These are phyloP conservation scores for Mycena polygramma DNA, from an alignment of 768 basidiomycete genomes.

Conservation along the genomic window DNA sequence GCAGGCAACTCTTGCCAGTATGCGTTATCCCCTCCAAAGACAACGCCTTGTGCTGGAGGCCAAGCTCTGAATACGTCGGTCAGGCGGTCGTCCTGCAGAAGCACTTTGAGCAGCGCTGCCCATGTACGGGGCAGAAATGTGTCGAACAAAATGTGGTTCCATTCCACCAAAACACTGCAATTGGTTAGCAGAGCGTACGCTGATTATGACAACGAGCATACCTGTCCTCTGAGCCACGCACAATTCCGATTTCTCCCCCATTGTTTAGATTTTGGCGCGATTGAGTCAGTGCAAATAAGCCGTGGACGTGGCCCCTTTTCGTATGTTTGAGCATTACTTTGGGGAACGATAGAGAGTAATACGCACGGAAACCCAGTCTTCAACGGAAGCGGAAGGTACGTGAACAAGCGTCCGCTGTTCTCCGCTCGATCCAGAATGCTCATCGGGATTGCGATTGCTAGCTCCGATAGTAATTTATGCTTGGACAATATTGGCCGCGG, in stretches of 20 bases:
- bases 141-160: constrained; percentile 63
- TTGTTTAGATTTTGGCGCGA: constrained; percentile 62
- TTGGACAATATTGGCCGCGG: constrained; percentile 43
- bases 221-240: constrained; percentile 56
- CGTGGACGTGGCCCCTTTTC: constrained; percentile 62
- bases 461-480: constrained; percentile 57
- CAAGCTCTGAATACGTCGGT: constrained; percentile 54
- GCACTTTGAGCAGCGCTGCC: constrained; percentile 50
- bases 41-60: constrained; percentile 50
- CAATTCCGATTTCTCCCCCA: constrained; percentile 53
- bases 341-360: no score
- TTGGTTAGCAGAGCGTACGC: not conserved
- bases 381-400: constrained; percentile 62
- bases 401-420: constrained; percentile 59
- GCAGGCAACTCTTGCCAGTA: constrained; percentile 55
- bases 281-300: constrained; percentile 59
- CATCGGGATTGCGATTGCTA: constrained; percentile 54
- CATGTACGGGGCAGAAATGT: constrained; percentile 61
- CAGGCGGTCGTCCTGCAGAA: constrained; percentile 41
- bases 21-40: constrained; percentile 53
- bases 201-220: constrained; percentile 40
- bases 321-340: constrained; percentile 4
- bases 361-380: constrained; percentile 43
- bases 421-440: constrained; percentile 29
- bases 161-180: constrained; percentile 57